Evolutionary conservation across 768 basidiomycete species (phyloP).

Genomic region (Dioszegia crocea): DNA sequence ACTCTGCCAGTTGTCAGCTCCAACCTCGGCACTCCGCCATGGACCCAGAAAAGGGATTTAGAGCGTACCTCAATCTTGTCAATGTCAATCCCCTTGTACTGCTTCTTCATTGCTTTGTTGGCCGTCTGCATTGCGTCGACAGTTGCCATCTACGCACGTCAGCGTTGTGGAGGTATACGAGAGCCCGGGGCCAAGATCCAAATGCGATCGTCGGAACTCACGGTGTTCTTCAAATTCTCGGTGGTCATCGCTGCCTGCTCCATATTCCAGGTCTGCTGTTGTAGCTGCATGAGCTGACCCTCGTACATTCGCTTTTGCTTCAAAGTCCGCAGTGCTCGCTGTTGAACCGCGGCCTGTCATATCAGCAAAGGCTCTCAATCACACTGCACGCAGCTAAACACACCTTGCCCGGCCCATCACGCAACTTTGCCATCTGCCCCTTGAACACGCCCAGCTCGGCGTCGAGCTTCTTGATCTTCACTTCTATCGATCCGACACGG

Average conservation of each 20-base stretch:
- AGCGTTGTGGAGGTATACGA: neutral
- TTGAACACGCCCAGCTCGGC: constrained; percentile 87
- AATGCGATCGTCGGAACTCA: no score
- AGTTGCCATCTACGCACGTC: constrained; percentile 69
- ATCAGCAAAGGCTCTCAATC: constrained; percentile 1
- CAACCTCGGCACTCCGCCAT: neutral
- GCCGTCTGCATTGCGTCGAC: constrained; percentile 92
- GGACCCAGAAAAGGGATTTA: neutral
- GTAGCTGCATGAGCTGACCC: constrained; percentile 77
- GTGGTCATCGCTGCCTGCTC: constrained; percentile 91
- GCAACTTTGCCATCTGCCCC: constrained; percentile 90
- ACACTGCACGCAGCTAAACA: neutral
- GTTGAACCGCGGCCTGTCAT: constrained; percentile 76
- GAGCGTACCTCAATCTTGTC: constrained; percentile 90
- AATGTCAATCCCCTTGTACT: constrained; percentile 94
- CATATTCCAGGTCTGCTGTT: constrained; percentile 98
- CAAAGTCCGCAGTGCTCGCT: constrained; percentile 84
- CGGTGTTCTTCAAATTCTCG: constrained; percentile 93
- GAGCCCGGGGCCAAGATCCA: no score
- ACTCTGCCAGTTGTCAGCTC: constrained; percentile 55
- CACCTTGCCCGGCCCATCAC: constrained; percentile 93
- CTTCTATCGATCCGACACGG: constrained; percentile 81
- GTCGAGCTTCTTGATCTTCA: constrained; percentile 94
- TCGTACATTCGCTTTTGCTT: constrained; percentile 93
- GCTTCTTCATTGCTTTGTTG: constrained; percentile 92